Percentiles rank a stretch among this genome's conserved stretches.
phyloP scores from a whole-genome alignment of 2,329 filamentous ascomycete species.

The Ceratocystis cubensis region DNA sequence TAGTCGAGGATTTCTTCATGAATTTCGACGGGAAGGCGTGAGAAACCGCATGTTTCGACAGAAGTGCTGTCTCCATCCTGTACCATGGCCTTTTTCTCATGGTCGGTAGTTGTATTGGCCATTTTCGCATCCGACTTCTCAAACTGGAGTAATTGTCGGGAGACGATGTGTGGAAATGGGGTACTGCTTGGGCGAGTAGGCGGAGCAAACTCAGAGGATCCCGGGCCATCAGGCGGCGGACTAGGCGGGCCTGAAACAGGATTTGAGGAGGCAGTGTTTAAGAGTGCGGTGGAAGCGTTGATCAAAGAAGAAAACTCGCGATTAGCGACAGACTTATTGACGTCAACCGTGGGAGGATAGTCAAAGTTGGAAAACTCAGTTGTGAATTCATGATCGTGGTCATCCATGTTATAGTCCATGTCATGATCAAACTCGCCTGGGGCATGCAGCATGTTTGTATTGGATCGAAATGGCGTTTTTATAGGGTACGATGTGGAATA shows the following conservation, averaged over 20 bases:
- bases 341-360: constrained; percentile 22
- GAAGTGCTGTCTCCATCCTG: background rate
- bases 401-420: background rate
- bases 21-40: constrained; percentile 52
- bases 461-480: background rate
- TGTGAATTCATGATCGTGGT: constrained; percentile 16
- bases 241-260: constrained; percentile 13
- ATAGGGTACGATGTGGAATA: constrained; percentile 16
- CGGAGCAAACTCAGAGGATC: constrained; percentile 35
- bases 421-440: background rate
- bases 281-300: constrained; percentile 25
- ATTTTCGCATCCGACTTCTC: background rate
- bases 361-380: constrained; percentile 21
- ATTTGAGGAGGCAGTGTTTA: constrained; percentile 28
- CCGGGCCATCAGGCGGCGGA: constrained; percentile 30
- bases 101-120: background rate
- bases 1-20: constrained; percentile 61
- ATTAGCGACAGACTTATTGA: constrained; percentile 23
- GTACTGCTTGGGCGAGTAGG: constrained; percentile 47
- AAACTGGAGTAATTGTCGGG: constrained; percentile 27
- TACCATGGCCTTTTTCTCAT: background rate
- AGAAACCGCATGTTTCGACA: constrained; percentile 26
- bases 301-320: constrained; percentile 26
- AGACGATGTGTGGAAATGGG: constrained; percentile 45
- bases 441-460: background rate